Base-by-base conservation (phyloP, 441 rosid species). In the Populus tomentosa region DNA sequence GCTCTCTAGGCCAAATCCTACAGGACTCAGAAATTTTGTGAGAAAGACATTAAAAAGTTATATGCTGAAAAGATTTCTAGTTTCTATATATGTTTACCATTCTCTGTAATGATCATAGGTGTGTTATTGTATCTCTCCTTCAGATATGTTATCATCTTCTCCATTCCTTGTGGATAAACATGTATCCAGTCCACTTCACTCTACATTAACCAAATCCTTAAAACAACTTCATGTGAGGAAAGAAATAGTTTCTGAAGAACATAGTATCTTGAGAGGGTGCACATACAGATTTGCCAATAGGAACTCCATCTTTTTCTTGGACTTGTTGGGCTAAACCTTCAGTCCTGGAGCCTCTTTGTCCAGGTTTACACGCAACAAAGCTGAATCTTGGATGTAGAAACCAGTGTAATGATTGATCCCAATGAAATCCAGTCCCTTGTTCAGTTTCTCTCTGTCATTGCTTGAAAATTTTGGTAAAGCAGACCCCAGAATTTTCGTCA, bases 391-490 rank as follows among this genome's bases (percentile, higher is more conserved):
- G 38, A 83, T 69, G 73, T 88, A 89, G n/a, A 35, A 84, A 83
- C 94, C 87, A 7, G 84, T 83, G 70, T 92, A 94, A 38, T 90
- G 91, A 80, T 94, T 90, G 72, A 94, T 79, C 24, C 94, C 94
- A 63, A 91, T 82, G 71, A 93, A 93, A 74, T 93, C 94, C 61
- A 89, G 70, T 32, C 86, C 86, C 11, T 61, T 83, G 66, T 78
- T 84, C 73, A 90, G n/a, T 46, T n/a, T 85, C 75, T 84, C 82
- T 65, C 38, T 46, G 30, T 91, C 90, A 2, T 69, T 63, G 75
- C 72, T 75, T 2, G 91, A 83, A 82, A 93, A 90, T 76, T 8
- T 59, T 0, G 95, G 97, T 26, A 93, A 79, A 66, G 64, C 72
- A 42, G 80, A 38, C 56, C 93, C 94, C 42, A 90, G 79, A 77